These are phyloP conservation scores for Monocercomonoides exilis DNA, from an alignment of 78 protist genomes.

Conservation along the genomic window DNA sequence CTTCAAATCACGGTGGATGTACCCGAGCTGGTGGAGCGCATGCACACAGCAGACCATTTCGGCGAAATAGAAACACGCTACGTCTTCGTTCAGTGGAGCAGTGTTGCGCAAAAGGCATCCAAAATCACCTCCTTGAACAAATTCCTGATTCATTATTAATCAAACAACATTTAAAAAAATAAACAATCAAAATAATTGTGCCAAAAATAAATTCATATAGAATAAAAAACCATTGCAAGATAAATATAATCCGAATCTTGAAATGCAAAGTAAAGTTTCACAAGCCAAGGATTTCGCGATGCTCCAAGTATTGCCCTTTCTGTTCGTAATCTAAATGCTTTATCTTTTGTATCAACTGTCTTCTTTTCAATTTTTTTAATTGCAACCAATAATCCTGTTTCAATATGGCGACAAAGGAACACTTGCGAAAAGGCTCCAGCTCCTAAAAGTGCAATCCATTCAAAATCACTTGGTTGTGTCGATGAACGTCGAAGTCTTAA, in stretches of 20 bases:
- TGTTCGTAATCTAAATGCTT: conserved; percentile 1
- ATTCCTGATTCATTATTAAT: not conserved
- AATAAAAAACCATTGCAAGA: not conserved
- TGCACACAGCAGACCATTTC: not conserved
- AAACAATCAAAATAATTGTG: not conserved
- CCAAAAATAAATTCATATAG: not conserved
- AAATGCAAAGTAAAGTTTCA: conserved; percentile 12
- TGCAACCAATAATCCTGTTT: not conserved
- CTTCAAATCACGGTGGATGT: conserved; percentile 1
- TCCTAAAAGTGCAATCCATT: not conserved
- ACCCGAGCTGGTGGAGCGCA: not conserved
- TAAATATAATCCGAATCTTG: not conserved
- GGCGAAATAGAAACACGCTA: not conserved
- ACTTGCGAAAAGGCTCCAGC: not conserved
- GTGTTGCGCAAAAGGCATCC: not conserved
- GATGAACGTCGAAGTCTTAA: not conserved
- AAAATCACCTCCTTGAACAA: not conserved
- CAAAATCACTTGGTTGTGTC: not conserved
- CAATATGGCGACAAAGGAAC: not conserved
- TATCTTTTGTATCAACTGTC: not conserved
- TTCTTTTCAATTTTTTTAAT: not conserved
- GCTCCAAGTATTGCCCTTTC: conserved; percentile 5
- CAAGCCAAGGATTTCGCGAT: conserved; percentile 1
- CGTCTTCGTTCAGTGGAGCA: not conserved
- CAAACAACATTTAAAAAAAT: not conserved